Evolutionary conservation across 768 basidiomycete genomes (phyloP).

Genomic region (Collybia mongolica): DNA sequence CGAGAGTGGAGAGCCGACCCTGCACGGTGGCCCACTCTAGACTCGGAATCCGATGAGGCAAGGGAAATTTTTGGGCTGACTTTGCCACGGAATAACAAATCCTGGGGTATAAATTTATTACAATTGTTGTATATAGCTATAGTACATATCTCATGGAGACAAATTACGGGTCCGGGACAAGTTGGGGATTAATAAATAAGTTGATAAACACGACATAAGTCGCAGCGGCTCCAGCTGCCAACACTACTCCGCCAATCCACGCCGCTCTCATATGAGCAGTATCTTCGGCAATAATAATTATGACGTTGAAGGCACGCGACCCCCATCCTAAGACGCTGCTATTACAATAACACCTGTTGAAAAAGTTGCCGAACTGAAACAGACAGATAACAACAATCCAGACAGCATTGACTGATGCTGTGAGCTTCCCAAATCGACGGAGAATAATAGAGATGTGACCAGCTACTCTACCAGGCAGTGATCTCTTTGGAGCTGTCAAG

Average conservation of each 20-base stretch:
- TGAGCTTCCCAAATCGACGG: slow-evolving; percentile 26
- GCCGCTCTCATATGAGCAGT: slow-evolving; percentile 21
- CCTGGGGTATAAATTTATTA: no score
- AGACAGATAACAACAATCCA: slow-evolving; percentile 28
- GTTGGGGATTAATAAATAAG: slow-evolving; percentile 21
- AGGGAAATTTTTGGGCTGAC: no score
- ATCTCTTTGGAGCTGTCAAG: not conserved
- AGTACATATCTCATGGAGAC: no score
- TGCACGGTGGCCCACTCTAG: no score
- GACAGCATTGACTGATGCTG: slow-evolving; percentile 27
- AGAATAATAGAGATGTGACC: slow-evolving; percentile 19
- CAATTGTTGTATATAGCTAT: no score
- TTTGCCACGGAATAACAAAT: no score
- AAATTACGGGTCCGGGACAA: not conserved
- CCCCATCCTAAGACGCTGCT: slow-evolving; percentile 28
- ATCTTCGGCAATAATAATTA: slow-evolving; percentile 18
- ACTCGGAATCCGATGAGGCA: no score
- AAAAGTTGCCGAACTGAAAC: slow-evolving; percentile 32
- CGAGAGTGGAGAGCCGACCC: no score
- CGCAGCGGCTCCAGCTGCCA: slow-evolving; percentile 21
- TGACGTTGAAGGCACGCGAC: slow-evolving; percentile 25
- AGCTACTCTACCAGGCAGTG: slow-evolving; percentile 6
- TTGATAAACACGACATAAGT: slow-evolving; percentile 26
- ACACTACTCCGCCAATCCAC: slow-evolving; percentile 35
- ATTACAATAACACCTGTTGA: slow-evolving; percentile 34